Conservation (phyloP, 768 basidiomycete genomes). For the Rhodotorula diobovata region DNA sequence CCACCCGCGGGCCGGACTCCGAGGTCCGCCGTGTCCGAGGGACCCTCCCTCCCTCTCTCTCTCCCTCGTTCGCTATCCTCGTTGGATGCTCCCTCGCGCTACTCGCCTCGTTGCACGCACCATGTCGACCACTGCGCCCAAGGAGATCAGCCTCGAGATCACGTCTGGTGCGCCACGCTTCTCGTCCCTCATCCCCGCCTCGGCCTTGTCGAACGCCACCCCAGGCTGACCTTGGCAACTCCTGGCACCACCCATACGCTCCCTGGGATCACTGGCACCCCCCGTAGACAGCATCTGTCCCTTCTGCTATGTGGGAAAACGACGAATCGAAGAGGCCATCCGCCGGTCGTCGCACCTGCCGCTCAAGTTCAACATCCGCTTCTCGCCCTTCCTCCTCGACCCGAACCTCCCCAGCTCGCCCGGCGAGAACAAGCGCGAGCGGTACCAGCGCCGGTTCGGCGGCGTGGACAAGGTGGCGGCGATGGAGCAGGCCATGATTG, state of each 20-base stretch:
- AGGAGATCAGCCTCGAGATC: slow-evolving; percentile 18
- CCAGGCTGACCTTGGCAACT: neutral
- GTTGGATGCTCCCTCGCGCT: slow-evolving; percentile 15
- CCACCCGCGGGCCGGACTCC: no score
- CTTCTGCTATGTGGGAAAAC: slow-evolving; percentile 39
- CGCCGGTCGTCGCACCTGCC: slow-evolving; percentile 20
- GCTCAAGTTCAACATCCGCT: slow-evolving; percentile 27
- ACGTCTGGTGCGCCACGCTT: slow-evolving; percentile 3
- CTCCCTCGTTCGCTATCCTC: neutral
- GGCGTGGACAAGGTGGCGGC: slow-evolving; percentile 27
- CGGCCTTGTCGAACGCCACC: neutral
- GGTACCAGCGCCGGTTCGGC: slow-evolving; percentile 39
- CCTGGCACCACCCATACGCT: no score
- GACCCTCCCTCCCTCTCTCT: neutral
- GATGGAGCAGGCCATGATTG: slow-evolving; percentile 38
- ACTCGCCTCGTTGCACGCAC: neutral
- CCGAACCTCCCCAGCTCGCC: slow-evolving; percentile 33
- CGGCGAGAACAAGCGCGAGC: slow-evolving; percentile 36
- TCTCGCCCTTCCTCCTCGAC: slow-evolving; percentile 41
- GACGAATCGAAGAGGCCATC: slow-evolving; percentile 34
- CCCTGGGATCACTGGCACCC: neutral
- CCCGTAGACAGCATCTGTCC: slow-evolving; percentile 28
- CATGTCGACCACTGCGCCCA: slow-evolving; percentile 21
- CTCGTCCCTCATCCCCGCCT: neutral
- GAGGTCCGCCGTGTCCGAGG: no score